These are phyloP conservation scores for Talaromyces sp. DNA, from an alignment of 2,329 filamentous ascomycete species.

Conservation along the genomic window DNA sequence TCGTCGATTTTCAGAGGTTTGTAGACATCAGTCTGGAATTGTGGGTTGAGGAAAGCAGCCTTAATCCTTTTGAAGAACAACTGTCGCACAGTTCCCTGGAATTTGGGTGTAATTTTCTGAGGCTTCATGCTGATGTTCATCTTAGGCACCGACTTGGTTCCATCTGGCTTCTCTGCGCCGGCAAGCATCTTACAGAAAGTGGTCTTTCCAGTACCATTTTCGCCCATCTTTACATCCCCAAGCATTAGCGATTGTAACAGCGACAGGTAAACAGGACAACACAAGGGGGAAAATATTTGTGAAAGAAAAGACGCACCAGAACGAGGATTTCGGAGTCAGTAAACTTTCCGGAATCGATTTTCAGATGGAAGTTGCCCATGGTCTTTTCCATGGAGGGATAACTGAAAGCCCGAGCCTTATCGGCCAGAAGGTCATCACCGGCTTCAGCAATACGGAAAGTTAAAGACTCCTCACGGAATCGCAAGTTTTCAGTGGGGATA, in stretches of 20 bases:
- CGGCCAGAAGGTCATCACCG: slow-evolving; percentile 77
- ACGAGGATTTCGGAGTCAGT: slow-evolving; percentile 98
- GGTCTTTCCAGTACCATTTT: slow-evolving; percentile 98
- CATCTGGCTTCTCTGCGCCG: slow-evolving; percentile 87
- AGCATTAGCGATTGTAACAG: background rate
- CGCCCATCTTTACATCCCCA: slow-evolving; percentile 61
- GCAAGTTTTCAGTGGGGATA: slow-evolving; percentile 95
- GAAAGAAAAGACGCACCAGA: slow-evolving; percentile 48
- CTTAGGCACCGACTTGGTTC: slow-evolving; percentile 67
- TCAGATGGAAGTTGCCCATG: slow-evolving; percentile 78
- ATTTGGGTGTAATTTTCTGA: slow-evolving; percentile 98
- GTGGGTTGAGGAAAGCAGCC: slow-evolving; percentile 87
- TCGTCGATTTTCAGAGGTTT: slow-evolving; percentile 99
- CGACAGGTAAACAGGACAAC: background rate
- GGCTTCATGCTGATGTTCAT: slow-evolving; percentile 99
- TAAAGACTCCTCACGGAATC: slow-evolving; percentile 94
- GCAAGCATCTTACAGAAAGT: slow-evolving; percentile 97
- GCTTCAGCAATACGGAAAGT: slow-evolving; percentile 92
- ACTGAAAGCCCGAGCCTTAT: slow-evolving; percentile 76
- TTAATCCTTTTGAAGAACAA: slow-evolving; percentile 99
- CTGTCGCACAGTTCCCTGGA: slow-evolving; percentile 91
- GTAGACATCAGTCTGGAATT: slow-evolving; percentile 99
- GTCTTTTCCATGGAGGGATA: slow-evolving; percentile 94
- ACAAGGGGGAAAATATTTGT: background rate
- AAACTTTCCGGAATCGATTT: slow-evolving; percentile 76